Base-by-base conservation (phyloP, 2,329 filamentous ascomycete genomes). In the Tolypocladium album region DNA sequence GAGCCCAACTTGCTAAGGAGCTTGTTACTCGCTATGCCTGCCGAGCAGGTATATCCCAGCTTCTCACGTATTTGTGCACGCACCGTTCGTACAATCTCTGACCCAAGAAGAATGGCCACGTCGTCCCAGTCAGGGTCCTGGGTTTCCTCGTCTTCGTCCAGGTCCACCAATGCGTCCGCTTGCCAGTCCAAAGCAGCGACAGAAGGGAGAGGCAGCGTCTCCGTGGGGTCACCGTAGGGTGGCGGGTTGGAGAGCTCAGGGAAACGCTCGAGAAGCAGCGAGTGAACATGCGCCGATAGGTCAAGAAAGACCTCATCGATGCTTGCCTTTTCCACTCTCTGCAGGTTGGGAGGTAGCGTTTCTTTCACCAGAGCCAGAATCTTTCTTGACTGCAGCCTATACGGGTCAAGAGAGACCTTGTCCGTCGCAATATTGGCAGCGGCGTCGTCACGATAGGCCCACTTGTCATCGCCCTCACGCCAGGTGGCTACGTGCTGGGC, bases 261-360 rank as follows among this genome's bases (percentile, higher is more conserved):
- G 72, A 91, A 96, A 58, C 89, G 79, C 65, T 89, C 80, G 47
- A 96, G 74, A 56, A 99, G 76, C 36, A 89, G 79, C 2, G 81
- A 80, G 72, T 95, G 89, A 3, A 97, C 82, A 62, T 97, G 88
- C 0, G 88, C 87, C 12, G 91, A 96, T 57, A 99, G 75, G 73
- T 99, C 94, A 62, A 97, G 77, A 69, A 97, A 99, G 11, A 97
- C 92, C 74, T 99, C 94, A 71, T 99, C 94, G 59, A 97, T 89
- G 68, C 91, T 88, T 22, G 93, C 94, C 71, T 97, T 99, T 77
- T 99, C 93, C 53, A 97, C 85, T 67, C 81, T 85, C 70, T 91
- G 89, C 62, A 86, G 71, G 52, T 82, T 74, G 0, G 80, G 71
- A 1, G 89, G 88, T 53, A 97, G 75, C 40, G 78, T 78, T 5